Conservation (phyloP, 768 basidiomycete species). For the Termitomyces sp. region DNA sequence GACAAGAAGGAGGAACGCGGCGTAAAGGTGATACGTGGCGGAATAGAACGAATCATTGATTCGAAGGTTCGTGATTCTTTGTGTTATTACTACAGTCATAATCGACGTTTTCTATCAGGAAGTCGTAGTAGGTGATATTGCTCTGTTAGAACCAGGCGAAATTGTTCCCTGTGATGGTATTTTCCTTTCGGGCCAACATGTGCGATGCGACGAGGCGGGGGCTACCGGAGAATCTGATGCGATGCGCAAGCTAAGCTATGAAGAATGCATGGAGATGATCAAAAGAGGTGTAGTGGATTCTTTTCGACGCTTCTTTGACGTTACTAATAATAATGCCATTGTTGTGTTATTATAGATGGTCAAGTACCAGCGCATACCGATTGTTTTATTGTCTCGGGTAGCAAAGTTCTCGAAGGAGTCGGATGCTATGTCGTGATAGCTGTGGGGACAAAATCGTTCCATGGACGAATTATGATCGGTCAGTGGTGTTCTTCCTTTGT, state of each 20-base stretch:
- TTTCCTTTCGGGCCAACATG: slow-evolving; percentile 88
- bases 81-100: slow-evolving; percentile 10
- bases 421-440: slow-evolving; percentile 91
- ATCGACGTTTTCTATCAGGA: slow-evolving; percentile 46
- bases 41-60: slow-evolving; percentile 68
- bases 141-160: slow-evolving; percentile 91
- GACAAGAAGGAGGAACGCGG: slow-evolving; percentile 93
- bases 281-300: slow-evolving; percentile 17
- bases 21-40: slow-evolving; percentile 78
- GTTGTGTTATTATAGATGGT: slow-evolving; percentile 8
- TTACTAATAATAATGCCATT: not conserved
- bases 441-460: slow-evolving; percentile 90
- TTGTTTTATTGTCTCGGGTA: slow-evolving; percentile 89
- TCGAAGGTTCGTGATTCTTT: slow-evolving; percentile 55
- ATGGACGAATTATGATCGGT: slow-evolving; percentile 99
- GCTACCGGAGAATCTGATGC: slow-evolving; percentile 97
- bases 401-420: slow-evolving; percentile 92
- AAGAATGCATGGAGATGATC: slow-evolving; percentile 60
- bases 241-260: slow-evolving; percentile 82
- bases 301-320: not conserved
- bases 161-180: slow-evolving; percentile 95
- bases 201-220: slow-evolving; percentile 93
- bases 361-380: slow-evolving; percentile 61
- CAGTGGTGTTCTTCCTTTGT: slow-evolving; percentile 18
- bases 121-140: slow-evolving; percentile 92